Evolutionary conservation across 225 moss, liverwort and hornwort species (phyloP), one percentile per base, ranked within the genome.

Genomic region (Marchantia paleacea): DNA sequence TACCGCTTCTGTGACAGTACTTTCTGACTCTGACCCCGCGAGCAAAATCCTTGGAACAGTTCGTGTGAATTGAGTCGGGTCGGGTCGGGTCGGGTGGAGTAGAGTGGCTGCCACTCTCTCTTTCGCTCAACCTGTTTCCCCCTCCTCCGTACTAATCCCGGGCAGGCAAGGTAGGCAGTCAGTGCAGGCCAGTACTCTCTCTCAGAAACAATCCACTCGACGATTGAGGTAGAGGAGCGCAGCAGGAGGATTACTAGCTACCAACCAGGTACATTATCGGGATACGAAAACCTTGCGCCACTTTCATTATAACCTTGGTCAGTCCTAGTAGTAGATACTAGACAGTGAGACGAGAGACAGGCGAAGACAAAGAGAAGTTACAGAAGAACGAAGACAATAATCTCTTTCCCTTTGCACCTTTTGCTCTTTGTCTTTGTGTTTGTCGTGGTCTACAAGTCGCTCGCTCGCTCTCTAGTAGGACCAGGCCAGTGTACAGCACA

Each of bases 1-100:
- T 54, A 73, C 73, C 1, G 24, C 54, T 3, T 26, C 54, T 55
- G 16, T 26, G 25, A 52, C 74, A 55, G 74, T 55, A 55, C 74
- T 74, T 74, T 74, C 74, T 52, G 54, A 53, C 55, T 74, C 53
- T 74, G 74, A 70, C 69, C 28, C 39, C 47, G 66, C 8, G 48
- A 70, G 47, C 69, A 8, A 70, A 11, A 39, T 9, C 30, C 2
- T 31, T 5, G 2, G 7, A 30, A 25, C 29, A 30, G 68, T 31
- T 18, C 30, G 29, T 29, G 68, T 31, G 29, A 68, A 68, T 31
- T 66, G 28, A 29, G 28, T 4, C 29, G 10, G 47, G 48, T 70
- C 19, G 1, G 29, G 18, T 70, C 69, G 0, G 2, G 28, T 4
- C 29, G 47, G 30, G 48, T 70, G 2, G 1, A 49, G 18, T 2